These are phyloP conservation scores for Aspergillus affinis DNA, from an alignment of 495 filamentous ascomycete genomes.

Conservation along the genomic window DNA sequence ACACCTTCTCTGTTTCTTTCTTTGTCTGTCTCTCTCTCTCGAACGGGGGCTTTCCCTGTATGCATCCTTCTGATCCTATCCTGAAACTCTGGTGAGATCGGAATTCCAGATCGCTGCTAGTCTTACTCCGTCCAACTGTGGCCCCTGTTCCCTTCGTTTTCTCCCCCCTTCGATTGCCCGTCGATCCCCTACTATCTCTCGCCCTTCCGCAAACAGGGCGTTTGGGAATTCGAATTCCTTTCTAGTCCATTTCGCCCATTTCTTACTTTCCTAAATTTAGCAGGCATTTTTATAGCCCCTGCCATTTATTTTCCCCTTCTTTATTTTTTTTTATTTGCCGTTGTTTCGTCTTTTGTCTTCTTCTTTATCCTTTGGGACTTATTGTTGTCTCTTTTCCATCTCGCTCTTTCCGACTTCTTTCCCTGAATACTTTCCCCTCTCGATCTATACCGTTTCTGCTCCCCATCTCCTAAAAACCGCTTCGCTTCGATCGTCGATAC, in stretches of 20 bases:
- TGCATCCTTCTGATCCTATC: background rate
- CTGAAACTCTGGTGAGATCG: constrained; percentile 9
- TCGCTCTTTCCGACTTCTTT: background rate
- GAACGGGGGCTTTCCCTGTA: background rate
- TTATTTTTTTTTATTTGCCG: constrained; percentile 11
- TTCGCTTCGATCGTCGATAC: background rate
- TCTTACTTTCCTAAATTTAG: constrained; percentile 12
- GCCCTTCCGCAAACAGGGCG: constrained; percentile 18
- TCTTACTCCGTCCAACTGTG: constrained; percentile 13
- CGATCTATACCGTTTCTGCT: constrained; percentile 7
- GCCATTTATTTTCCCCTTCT: constrained; percentile 24
- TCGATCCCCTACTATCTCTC: constrained; percentile 15
- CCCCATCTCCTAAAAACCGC: constrained; percentile 9
- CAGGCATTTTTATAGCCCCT: constrained; percentile 8
- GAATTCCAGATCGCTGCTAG: constrained; percentile 18
- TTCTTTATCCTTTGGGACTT: constrained; percentile 3
- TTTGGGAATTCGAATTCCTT: constrained; percentile 9
- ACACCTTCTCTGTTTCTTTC: background rate
- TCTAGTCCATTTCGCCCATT: constrained; percentile 6
- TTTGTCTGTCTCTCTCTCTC: background rate
- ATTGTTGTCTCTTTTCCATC: constrained; percentile 7
- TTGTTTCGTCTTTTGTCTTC: constrained; percentile 8
- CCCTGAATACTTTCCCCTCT: background rate
- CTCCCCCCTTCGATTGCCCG: constrained; percentile 15
- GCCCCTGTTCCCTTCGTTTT: background rate